Evolutionary conservation across 129 eudicot genomes (phyloP), one percentile per base, ranked within the genome.

Genomic region (Helianthus tuberosus): DNA sequence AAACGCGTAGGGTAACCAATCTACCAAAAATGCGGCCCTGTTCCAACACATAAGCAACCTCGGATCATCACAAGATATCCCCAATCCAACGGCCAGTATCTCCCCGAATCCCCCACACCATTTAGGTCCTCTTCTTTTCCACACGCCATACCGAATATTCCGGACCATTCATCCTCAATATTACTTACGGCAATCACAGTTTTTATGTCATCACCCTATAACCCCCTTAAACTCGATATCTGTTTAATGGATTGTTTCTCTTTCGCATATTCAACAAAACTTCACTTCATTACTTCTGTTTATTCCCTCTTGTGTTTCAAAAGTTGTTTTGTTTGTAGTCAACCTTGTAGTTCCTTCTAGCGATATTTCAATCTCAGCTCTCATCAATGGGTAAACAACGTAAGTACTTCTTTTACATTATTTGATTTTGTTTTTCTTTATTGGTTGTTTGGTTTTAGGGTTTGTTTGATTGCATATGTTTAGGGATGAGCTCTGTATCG

Each of bases 301-400:
- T 48, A 1, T 57, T 46, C 39, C 46, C 27, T 38, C 47, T 44
- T 55, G 5, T 25, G 55, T 57, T 55, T 27, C 41, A 66, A 20
- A 39, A 61, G 15, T 16, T 66, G 32, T 57, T n/a, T 15, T 68
- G 9, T 35, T 75, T 29, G 7, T 66, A 54, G 41, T 76, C 74
- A 17, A 61, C 36, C 65, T 77, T 47, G 35, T 14, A 5, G 49
- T 69, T 61, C 65, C 55, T 50, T 14, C 3, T 78, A 77, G 3
- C 82, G n/a, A 41, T 32, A 43, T 55, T 66, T 55, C 74, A 76
- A 66, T 54, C 23, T 38, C 51, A 73, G 50, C 47, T 63, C 52
- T 25, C 71, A 60, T 15, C 77, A 29, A 79, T 79, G 83, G 83
- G 83, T 79, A 79, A 64, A 79, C 74, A 79, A 55, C 83, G 83